These are phyloP conservation scores for Kazachstania taianensis DNA, from an alignment of 805 yeast genomes.

Conservation along the genomic window DNA sequence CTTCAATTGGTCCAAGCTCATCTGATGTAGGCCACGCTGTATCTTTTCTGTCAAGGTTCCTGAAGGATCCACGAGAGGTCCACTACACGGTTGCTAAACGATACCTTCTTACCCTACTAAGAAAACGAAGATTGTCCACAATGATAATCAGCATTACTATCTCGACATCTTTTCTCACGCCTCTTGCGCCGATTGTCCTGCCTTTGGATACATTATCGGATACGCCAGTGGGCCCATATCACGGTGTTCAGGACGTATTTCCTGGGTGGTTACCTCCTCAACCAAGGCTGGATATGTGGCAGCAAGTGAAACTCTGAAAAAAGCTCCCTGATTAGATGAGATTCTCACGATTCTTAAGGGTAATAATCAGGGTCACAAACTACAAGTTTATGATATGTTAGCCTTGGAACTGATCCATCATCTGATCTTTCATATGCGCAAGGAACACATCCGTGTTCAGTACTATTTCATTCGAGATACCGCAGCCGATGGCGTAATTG, in stretches of 20 bases:
- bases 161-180: neutral
- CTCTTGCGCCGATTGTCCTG: conserved; percentile 1
- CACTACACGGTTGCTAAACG: no score
- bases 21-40: no score
- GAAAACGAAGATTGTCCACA: no score
- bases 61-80: no score
- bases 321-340: conserved; percentile 1
- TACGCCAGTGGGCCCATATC: conserved; percentile 1
- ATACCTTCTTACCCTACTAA: no score
- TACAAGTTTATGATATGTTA: conserved; percentile 5
- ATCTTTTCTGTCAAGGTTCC: no score
- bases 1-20: no score
- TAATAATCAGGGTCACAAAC: no score
- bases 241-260: neutral
- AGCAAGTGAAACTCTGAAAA: conserved; percentile 1
- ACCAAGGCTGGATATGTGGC: conserved; percentile 3
- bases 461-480: conserved; percentile 4
- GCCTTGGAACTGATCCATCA: conserved; percentile 1
- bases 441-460: conserved; percentile 6
- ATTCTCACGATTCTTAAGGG: no score
- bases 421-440: conserved; percentile 4
- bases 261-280: neutral
- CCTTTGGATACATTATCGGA: neutral
- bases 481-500: neutral
- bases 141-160: neutral